phyloP scores from a whole-genome alignment of 352 stramenopile species.

The Lagenidium giganteum region DNA sequence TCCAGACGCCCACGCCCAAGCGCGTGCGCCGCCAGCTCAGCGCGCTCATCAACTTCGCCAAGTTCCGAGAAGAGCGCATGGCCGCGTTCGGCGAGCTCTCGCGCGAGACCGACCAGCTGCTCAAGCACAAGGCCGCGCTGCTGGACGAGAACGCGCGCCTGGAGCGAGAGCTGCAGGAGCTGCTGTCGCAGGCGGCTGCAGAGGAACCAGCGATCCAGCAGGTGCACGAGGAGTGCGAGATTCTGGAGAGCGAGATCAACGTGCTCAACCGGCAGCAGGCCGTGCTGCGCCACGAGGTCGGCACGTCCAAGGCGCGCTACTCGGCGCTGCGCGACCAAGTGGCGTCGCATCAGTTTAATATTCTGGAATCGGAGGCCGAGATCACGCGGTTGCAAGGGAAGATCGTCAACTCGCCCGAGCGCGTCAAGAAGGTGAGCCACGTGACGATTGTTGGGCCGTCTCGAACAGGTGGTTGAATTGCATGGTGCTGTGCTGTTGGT shows the following conservation, averaged over 20 bases:
- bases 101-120: slow-evolving; percentile 59
- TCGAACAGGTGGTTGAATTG: no score
- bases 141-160: slow-evolving; percentile 60
- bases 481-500: neutral
- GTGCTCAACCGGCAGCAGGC: slow-evolving; percentile 88
- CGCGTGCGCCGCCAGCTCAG: slow-evolving; percentile 91
- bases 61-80: slow-evolving; percentile 94
- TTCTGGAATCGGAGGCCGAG: slow-evolving; percentile 80
- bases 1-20: slow-evolving; percentile 85
- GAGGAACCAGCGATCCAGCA: slow-evolving; percentile 57
- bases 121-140: slow-evolving; percentile 35
- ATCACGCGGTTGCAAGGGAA: slow-evolving; percentile 73
- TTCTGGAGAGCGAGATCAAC: slow-evolving; percentile 87
- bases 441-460: no score
- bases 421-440: slow-evolving; percentile 70
- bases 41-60: slow-evolving; percentile 97
- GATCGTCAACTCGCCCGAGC: slow-evolving; percentile 89
- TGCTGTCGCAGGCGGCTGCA: slow-evolving; percentile 43
- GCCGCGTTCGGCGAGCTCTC: slow-evolving; percentile 78
- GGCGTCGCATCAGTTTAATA: slow-evolving; percentile 52
- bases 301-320: slow-evolving; percentile 71
- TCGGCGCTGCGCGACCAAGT: slow-evolving; percentile 83
- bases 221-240: slow-evolving; percentile 74
- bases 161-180: slow-evolving; percentile 51
- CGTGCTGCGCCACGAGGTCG: slow-evolving; percentile 77